phyloP scores from a whole-genome alignment of 1,284 basidiomycete species.

The Ganoderma meredithae region DNA sequence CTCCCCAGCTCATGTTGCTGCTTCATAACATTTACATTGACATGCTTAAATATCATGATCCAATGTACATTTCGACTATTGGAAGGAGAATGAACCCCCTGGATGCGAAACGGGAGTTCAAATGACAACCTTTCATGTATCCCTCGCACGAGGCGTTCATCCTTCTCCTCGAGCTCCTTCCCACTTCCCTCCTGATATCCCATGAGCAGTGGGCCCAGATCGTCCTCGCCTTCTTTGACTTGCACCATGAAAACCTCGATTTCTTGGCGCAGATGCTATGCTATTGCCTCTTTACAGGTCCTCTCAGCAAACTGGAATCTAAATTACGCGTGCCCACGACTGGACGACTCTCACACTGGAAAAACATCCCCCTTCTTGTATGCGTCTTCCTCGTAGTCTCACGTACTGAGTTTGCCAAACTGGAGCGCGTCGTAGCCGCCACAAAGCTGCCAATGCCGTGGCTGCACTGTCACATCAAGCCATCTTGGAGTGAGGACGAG shows the following conservation, averaged over 20 bases:
- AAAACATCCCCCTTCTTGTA: conserved; percentile 36
- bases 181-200: conserved; percentile 40
- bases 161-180: conserved; percentile 47
- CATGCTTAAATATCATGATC: conserved; percentile 54
- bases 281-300: conserved; percentile 40
- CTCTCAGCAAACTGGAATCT: neutral
- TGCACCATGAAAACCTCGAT: conserved; percentile 26
- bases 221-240: conserved; percentile 46
- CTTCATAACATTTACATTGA: conserved; percentile 55
- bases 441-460: conserved; percentile 34
- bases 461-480: conserved; percentile 40
- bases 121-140: conserved; percentile 25
- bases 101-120: conserved; percentile 21
- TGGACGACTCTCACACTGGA: conserved; percentile 41
- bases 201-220: conserved; percentile 39
- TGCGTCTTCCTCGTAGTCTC: conserved; percentile 37
- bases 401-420: conserved; percentile 12
- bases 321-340: neutral
- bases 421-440: neutral
- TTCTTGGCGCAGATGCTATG: conserved; percentile 39
- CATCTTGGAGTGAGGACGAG: conserved; percentile 27
- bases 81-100: conserved; percentile 14
- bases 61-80: conserved; percentile 26
- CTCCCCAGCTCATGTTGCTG: conserved; percentile 46
- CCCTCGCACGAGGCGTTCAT: conserved; percentile 41